Percentiles rank a stretch among this genome's conserved stretches.
These are phyloP conservation scores for Erodium trifolium DNA, from an alignment of 441 rosid genomes.

Conservation along the genomic window DNA sequence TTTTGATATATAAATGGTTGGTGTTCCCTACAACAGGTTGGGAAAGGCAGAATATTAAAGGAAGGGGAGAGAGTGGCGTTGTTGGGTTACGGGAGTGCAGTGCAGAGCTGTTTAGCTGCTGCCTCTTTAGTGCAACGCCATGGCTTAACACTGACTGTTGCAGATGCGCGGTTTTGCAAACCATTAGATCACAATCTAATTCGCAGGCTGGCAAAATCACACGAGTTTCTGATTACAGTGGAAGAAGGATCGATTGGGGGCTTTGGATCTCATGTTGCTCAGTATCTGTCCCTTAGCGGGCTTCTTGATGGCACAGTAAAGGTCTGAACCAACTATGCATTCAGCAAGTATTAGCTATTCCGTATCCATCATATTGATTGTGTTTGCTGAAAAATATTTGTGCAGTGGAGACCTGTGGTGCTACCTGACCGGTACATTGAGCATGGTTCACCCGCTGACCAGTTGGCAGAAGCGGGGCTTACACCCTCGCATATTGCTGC, in stretches of 20 bases:
- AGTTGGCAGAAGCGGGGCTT: constrained; percentile 53
- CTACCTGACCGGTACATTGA: constrained; percentile 70
- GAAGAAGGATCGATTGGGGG: constrained; percentile 45
- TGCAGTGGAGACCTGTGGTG: constrained; percentile 58
- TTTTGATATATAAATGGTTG: neutral
- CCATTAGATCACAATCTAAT: constrained; percentile 54
- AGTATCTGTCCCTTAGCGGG: constrained; percentile 46
- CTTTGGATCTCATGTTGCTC: constrained; percentile 56
- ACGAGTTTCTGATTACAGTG: constrained; percentile 31
- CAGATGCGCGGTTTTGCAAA: constrained; percentile 73
- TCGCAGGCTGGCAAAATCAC: constrained; percentile 42
- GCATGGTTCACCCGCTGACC: constrained; percentile 50
- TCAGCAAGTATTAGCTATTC: neutral
- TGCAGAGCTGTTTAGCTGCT: constrained; percentile 51
- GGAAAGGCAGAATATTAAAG: constrained; percentile 55
- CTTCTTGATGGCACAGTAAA: constrained; percentile 57
- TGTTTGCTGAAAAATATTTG: neutral
- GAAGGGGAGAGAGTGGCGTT: constrained; percentile 57
- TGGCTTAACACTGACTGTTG: constrained; percentile 39
- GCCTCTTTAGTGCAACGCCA: constrained; percentile 31
- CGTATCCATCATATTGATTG: neutral
- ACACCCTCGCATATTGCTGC: constrained; percentile 50
- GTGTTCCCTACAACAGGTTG: constrained; percentile 33
- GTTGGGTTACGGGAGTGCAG: constrained; percentile 54
- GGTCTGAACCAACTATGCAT: constrained; percentile 24